A percentile compares a stretch with the other conserved stretches of the same genome.
phyloP scores from a whole-genome alignment of 176 grass and related monocot genomes.

The Hordeum marinum region DNA sequence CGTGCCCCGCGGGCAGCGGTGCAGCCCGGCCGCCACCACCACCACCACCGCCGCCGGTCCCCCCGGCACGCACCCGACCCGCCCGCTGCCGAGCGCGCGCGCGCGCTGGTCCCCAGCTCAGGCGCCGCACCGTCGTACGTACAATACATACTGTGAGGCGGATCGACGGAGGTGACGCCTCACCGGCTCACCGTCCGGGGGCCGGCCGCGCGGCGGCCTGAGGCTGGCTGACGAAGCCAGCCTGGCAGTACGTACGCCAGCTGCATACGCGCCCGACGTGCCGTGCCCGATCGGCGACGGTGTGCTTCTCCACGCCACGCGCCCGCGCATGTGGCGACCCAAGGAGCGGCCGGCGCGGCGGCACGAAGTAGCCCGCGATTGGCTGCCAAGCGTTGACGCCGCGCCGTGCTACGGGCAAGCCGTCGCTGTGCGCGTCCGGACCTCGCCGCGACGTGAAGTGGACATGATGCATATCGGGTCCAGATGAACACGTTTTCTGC shows the following conservation, averaged over 20 bases:
- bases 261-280: neutral
- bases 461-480: neutral
- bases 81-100: neutral
- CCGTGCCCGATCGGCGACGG: too few species aligned
- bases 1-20: conserved; percentile 20
- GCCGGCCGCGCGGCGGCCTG: neutral
- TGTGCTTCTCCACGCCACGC: neutral
- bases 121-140: neutral
- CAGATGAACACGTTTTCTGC: neutral
- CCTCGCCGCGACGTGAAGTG: conserved; percentile 5
- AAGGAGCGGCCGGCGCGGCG: neutral
- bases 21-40: conserved; percentile 38
- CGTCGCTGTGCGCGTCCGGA: neutral
- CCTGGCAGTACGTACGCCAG: neutral
- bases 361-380: conserved; percentile 7
- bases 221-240: neutral
- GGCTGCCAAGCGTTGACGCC: conserved; percentile 23
- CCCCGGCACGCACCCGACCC: neutral
- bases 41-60: conserved; percentile 27
- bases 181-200: neutral
- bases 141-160: neutral
- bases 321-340: neutral
- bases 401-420: neutral
- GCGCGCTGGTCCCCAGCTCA: neutral
- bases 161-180: neutral